These are phyloP conservation scores for Cercospora canescens DNA, from an alignment of 2,329 filamentous ascomycete genomes.

Conservation along the genomic window DNA sequence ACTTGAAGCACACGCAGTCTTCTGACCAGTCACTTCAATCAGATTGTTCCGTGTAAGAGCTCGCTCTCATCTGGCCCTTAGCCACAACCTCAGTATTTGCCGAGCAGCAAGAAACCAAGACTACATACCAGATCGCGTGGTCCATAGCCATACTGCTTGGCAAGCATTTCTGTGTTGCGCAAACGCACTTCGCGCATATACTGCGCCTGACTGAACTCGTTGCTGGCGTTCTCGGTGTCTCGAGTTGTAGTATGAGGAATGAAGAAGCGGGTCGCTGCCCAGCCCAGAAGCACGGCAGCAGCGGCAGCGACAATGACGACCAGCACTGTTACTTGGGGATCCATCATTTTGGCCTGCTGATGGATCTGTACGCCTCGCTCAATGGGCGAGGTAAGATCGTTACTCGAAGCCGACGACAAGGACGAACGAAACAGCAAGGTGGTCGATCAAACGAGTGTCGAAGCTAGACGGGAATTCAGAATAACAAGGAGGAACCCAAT, in stretches of 20 bases:
- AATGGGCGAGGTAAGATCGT: background rate
- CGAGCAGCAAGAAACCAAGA: background rate
- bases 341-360: background rate
- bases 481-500: background rate
- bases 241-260: background rate
- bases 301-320: conserved; percentile 25
- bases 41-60: background rate
- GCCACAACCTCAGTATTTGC: background rate
- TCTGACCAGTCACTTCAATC: background rate
- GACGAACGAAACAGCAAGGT: background rate
- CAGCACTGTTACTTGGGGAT: conserved; percentile 20
- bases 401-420: too few species aligned
- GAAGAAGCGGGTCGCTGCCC: conserved; percentile 26
- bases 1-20: background rate
- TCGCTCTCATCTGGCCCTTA: background rate
- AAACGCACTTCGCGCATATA: conserved; percentile 34
- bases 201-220: conserved; percentile 21
- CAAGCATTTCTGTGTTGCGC: conserved; percentile 24
- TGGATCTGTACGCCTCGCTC: background rate
- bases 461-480: background rate
- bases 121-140: conserved; percentile 14
- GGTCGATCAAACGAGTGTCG: background rate
- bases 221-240: background rate
- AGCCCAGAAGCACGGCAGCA: conserved; percentile 25
- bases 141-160: conserved; percentile 14